Conservation (phyloP, 2,329 filamentous ascomycete species). For the Truncatella angustata region DNA sequence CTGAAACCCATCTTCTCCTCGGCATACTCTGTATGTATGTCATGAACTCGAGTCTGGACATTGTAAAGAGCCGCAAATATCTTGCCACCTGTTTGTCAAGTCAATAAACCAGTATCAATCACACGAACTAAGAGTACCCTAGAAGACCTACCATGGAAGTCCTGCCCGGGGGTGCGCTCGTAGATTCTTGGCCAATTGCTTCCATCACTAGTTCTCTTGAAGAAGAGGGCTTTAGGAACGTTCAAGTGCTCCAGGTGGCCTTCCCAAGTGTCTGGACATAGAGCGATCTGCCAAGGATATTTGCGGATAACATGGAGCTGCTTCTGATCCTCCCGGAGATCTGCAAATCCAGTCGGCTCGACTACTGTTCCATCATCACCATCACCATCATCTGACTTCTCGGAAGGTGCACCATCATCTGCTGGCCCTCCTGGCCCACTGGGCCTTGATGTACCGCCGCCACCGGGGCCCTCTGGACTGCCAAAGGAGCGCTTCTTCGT, state of each 20-base stretch:
- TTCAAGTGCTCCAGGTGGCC: slow-evolving; percentile 28
- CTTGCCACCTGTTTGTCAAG: slow-evolving; percentile 22
- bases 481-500: not conserved
- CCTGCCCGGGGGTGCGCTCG: slow-evolving; percentile 21
- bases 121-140: slow-evolving; percentile 21
- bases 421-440: too few species aligned
- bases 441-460: not conserved
- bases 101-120: slow-evolving; percentile 19
- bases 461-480: not conserved
- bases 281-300: slow-evolving; percentile 24
- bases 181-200: slow-evolving; percentile 29
- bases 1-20: slow-evolving; percentile 3
- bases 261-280: slow-evolving; percentile 30
- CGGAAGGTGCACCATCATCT: too few species aligned
- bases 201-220: slow-evolving; percentile 20
- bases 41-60: not conserved
- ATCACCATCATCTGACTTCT: too few species aligned
- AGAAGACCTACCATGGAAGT: slow-evolving; percentile 27
- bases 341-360: not conserved
- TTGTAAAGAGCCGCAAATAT: slow-evolving; percentile 14
- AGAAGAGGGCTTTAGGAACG: slow-evolving; percentile 29
- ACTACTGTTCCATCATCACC: not conserved
- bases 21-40: not conserved
- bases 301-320: slow-evolving; percentile 12
- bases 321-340: not conserved